Percentiles rank a stretch among this genome's conserved stretches.
These are phyloP conservation scores for Agaricus blazei DNA, from an alignment of 768 basidiomycete species.

Conservation along the genomic window DNA sequence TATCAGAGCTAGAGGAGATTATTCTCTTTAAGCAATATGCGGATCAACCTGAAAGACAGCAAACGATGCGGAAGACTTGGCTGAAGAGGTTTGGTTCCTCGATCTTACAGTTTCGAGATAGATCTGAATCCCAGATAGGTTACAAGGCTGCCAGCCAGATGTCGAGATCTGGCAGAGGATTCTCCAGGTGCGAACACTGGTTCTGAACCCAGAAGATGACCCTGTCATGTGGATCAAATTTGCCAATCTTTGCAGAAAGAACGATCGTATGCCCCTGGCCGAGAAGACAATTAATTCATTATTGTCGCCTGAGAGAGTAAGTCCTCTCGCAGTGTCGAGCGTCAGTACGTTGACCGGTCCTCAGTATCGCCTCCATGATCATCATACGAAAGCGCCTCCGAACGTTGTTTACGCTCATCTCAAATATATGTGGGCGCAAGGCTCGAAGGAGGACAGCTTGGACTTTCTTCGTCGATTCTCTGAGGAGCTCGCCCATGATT, in stretches of 20 bases:
- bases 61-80: slow-evolving; percentile 91
- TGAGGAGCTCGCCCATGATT: slow-evolving; percentile 65
- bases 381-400: slow-evolving; percentile 76
- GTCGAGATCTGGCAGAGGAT: slow-evolving; percentile 99
- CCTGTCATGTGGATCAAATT: slow-evolving; percentile 99
- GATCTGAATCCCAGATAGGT: slow-evolving; percentile 32
- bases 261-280: slow-evolving; percentile 88
- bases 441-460: slow-evolving; percentile 74
- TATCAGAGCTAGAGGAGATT: slow-evolving; percentile 97
- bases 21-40: slow-evolving; percentile 92
- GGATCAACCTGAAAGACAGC: slow-evolving; percentile 91
- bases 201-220: slow-evolving; percentile 90
- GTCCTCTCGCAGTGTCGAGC: slow-evolving; percentile 11
- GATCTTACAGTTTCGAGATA: not conserved
- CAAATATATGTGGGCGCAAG: slow-evolving; percentile 93
- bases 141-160: slow-evolving; percentile 95
- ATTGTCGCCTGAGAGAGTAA: slow-evolving; percentile 65
- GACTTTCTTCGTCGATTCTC: slow-evolving; percentile 81
- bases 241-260: slow-evolving; percentile 94
- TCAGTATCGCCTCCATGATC: slow-evolving; percentile 46
- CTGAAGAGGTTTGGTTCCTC: slow-evolving; percentile 71
- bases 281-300: slow-evolving; percentile 96
- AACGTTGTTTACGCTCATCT: slow-evolving; percentile 95
- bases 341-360: slow-evolving; percentile 18
- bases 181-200: slow-evolving; percentile 90